phyloP scores from a whole-genome alignment of 2,329 filamentous ascomycete genomes.

The Xylariaceae sp. region DNA sequence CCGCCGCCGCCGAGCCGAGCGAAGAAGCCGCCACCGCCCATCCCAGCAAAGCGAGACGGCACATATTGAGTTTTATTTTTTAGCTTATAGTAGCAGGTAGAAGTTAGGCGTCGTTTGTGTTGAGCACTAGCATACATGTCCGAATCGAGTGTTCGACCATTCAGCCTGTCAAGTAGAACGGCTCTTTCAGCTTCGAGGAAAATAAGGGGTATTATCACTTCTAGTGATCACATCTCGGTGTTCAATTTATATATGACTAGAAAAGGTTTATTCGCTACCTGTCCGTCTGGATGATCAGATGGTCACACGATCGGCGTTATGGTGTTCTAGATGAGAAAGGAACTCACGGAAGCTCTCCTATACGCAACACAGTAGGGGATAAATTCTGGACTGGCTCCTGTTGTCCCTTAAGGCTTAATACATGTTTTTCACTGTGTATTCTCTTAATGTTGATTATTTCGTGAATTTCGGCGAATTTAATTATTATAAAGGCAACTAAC shows the following conservation, averaged over 20 bases:
- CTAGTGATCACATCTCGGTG: too few species aligned
- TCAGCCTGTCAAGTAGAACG: too few species aligned
- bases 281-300: not conserved
- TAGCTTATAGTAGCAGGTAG: not conserved
- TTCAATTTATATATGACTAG: not conserved
- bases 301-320: constrained; percentile 13
- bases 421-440: too few species aligned
- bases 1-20: constrained; percentile 53
- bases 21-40: constrained; percentile 63
- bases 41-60: constrained; percentile 48
- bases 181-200: too few species aligned
- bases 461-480: too few species aligned
- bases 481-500: too few species aligned
- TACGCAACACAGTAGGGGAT: not conserved
- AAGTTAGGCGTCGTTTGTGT: not conserved
- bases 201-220: too few species aligned
- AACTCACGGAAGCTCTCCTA: not conserved
- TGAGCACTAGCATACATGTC: too few species aligned
- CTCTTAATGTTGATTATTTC: too few species aligned
- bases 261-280: not conserved
- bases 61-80: constrained; percentile 26
- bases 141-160: too few species aligned
- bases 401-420: too few species aligned
- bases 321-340: not conserved
- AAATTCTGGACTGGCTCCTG: constrained; percentile 18